These are phyloP conservation scores for Arbutus unedo DNA, from an alignment of 148 eudicot genomes.

Conservation along the genomic window DNA sequence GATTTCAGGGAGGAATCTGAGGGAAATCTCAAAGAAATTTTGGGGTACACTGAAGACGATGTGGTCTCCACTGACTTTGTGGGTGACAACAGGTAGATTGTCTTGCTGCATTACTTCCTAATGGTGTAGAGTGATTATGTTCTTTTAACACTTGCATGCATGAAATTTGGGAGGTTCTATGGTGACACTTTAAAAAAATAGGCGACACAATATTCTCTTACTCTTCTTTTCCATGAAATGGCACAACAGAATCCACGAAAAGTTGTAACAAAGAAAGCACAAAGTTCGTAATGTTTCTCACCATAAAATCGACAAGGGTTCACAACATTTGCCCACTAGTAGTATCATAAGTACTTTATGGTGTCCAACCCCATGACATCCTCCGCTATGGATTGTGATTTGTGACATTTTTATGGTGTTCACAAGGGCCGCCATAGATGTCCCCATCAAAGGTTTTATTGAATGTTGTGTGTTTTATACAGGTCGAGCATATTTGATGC, in stretches of 20 bases:
- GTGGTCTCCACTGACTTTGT: constrained; percentile 66
- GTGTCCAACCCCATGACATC: background rate
- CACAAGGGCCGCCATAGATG: background rate
- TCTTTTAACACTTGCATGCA: background rate
- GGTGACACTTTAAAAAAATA: background rate
- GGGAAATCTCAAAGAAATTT: constrained; percentile 59
- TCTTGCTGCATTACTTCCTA: background rate
- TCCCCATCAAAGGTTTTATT: background rate
- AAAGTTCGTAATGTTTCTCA: no score
- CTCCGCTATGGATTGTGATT: no score
- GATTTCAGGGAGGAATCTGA: constrained; percentile 59
- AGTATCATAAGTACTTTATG: background rate
- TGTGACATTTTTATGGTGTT: no score
- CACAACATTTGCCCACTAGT: no score
- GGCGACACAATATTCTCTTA: background rate
- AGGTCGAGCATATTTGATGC: constrained; percentile 95
- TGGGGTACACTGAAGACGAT: constrained; percentile 73
- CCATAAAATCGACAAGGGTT: no score
- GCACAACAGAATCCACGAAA: no score
- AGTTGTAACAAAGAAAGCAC: no score
- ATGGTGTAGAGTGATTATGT: background rate
- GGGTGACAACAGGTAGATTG: constrained; percentile 51
- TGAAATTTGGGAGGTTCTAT: background rate
- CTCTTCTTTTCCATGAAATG: background rate
- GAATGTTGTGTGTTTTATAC: background rate